Base-by-base conservation (phyloP, 1,284 basidiomycete genomes). In the Phlebopus sp. region DNA sequence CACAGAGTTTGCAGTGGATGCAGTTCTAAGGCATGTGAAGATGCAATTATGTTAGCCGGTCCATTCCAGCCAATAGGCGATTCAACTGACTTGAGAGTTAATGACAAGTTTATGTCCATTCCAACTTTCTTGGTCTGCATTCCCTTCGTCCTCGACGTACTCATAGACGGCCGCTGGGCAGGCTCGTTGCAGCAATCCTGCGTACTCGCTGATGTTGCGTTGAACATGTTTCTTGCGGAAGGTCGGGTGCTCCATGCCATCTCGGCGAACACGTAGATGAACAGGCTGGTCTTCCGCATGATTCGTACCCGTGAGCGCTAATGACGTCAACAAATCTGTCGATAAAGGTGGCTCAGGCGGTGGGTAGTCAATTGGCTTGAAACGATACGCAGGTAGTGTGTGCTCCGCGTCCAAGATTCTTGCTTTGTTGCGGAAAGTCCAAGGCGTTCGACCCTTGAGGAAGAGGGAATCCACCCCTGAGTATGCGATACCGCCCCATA, bases 111-210 rank as follows among this genome's bases (percentile, higher is more conserved):
- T 93, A 71, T 92, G 92, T 14, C 93, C 93, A 23, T 72, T 71
- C 78, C 80, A 86, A 0, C 77, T 74, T 43, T 76, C 83, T 52
- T 79, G 79, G 45, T 78, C 75, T 1, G 72, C 73, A 18, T 51
- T 55, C 18, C 54, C 71, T 54, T 78, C 80, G 32, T 81, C 86
- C n/a, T 86, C 86, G 13, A 96, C 87, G 64, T 99, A 99, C 72
- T 99, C 96, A 69, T 99, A 99, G 25, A 99, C 97, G 3, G 86
- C 92, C 0, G 97, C 97, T 0, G 96, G 97, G 69, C 97, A 99
- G 14, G 88, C 95, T 7, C 86, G 78, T 2, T 88, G 90, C 19
- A 99, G 76, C 23, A 97, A 71, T 14, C 94, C 93, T 2, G 87
- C 96, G 63, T 84, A 99, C 57, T 91, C 81, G 15, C 74, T 74